Conservation (phyloP, 345 rosid genomes). For the Linum lewisii region DNA sequence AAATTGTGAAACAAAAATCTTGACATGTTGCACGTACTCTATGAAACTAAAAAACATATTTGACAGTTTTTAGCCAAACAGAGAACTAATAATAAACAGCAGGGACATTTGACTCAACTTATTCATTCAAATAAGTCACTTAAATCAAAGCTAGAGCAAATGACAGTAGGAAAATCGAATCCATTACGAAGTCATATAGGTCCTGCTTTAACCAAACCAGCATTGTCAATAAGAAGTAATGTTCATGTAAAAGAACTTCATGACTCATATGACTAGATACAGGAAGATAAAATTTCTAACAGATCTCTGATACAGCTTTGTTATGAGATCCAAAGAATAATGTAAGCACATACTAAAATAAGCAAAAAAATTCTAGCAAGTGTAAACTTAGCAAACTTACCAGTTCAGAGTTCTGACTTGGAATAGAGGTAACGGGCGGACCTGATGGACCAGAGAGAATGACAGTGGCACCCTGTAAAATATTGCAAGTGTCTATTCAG, state of each 20-base stretch:
- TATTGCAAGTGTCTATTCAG: constrained; percentile 13
- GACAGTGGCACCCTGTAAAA: constrained; percentile 76
- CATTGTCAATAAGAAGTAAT: no score
- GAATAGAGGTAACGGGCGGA: constrained; percentile 78
- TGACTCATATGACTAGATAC: no score
- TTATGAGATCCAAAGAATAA: neutral
- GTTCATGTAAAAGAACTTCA: no score
- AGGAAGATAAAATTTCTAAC: neutral
- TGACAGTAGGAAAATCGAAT: no score
- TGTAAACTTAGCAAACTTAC: constrained; percentile 29
- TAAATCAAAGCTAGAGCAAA: no score
- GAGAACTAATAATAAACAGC: neutral
- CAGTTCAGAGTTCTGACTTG: constrained; percentile 83
- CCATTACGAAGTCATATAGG: no score
- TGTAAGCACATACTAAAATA: no score
- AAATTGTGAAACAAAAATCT: constrained; percentile 11
- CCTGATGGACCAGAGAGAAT: constrained; percentile 97
- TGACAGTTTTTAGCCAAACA: neutral
- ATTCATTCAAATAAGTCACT: no score
- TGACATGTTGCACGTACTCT: neutral
- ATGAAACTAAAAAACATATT: neutral
- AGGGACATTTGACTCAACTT: no score
- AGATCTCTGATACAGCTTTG: neutral
- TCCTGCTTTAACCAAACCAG: neutral
- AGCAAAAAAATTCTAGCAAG: no score